Conservation (phyloP, 129 eudicot species). For the Centrapalus pauciflorus region DNA sequence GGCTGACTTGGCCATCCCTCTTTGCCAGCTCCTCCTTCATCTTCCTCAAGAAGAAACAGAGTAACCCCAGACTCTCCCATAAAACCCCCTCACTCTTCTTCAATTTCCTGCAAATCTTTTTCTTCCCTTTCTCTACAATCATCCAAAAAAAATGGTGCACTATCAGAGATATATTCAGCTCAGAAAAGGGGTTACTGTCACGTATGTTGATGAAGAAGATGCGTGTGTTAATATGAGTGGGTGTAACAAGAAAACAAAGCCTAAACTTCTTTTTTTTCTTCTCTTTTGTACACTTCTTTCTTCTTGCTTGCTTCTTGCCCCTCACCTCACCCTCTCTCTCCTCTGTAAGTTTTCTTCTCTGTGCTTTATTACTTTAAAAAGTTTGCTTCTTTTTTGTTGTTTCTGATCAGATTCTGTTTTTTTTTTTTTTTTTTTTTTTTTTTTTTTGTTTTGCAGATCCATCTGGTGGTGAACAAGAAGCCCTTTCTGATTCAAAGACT, state of each 20-base stretch:
- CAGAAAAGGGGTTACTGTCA: slow-evolving; percentile 39
- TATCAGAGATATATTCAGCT: slow-evolving; percentile 41
- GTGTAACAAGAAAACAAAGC: slow-evolving; percentile 41
- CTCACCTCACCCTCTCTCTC: slow-evolving; percentile 43
- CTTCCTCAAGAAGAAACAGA: slow-evolving; percentile 31
- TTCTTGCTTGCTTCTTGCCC: slow-evolving; percentile 52
- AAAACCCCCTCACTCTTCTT: slow-evolving; percentile 19
- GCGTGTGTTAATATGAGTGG: slow-evolving; percentile 34
- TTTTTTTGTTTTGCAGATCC: slow-evolving; percentile 54
- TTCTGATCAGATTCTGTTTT: neutral
- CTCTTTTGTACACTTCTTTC: slow-evolving; percentile 51
- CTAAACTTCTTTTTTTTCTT: slow-evolving; percentile 44
- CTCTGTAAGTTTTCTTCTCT: slow-evolving; percentile 30
- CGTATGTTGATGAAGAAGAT: slow-evolving; percentile 52
- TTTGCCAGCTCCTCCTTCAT: slow-evolving; percentile 33
- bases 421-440: slow-evolving; percentile 24
- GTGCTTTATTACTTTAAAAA: neutral
- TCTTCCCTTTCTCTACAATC: slow-evolving; percentile 3
- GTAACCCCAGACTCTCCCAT: slow-evolving; percentile 30
- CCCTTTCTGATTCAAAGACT: slow-evolving; percentile 29
- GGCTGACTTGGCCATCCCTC: slow-evolving; percentile 36
- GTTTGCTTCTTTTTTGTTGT: neutral
- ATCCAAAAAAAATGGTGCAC: slow-evolving; percentile 31
- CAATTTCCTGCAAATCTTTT: slow-evolving; percentile 9
- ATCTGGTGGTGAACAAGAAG: slow-evolving; percentile 33